phyloP scores from a whole-genome alignment of 2,329 filamentous ascomycete species.

The Trichoderma endophyticum region DNA sequence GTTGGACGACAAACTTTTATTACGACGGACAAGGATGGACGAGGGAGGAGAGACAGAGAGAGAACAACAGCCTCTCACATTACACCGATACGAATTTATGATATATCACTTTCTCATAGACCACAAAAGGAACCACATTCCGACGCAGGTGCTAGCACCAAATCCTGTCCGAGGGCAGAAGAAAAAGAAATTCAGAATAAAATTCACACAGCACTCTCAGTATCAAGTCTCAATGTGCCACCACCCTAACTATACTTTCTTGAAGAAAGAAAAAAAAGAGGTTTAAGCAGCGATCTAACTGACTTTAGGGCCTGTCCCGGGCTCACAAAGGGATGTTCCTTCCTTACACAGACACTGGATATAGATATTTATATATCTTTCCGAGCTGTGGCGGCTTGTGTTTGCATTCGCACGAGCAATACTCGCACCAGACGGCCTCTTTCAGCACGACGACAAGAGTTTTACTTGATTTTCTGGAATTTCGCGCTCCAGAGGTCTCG shows the following conservation, averaged over 20 bases:
- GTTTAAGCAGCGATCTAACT: conserved; percentile 8
- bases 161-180: not conserved
- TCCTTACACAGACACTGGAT: conserved; percentile 2
- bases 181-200: not conserved
- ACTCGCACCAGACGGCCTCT: not conserved
- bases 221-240: not conserved
- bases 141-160: not conserved
- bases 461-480: not conserved
- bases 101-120: conserved; percentile 8
- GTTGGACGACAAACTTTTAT: not conserved
- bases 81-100: conserved; percentile 6
- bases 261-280: not conserved
- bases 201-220: not conserved
- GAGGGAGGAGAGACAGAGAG: not conserved
- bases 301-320: conserved; percentile 15
- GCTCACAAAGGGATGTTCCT: not conserved
- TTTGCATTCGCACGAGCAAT: not conserved
- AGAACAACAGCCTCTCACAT: not conserved
- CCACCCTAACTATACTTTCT: not conserved
- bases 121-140: not conserved
- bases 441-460: not conserved
- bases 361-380: not conserved
- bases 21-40: not conserved
- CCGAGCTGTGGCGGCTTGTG: not conserved
- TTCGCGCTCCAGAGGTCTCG: not conserved